Percentiles rank a stretch among this genome's conserved stretches.
Conservation (phyloP, 805 yeast genomes). For the Spathaspora sp. region DNA sequence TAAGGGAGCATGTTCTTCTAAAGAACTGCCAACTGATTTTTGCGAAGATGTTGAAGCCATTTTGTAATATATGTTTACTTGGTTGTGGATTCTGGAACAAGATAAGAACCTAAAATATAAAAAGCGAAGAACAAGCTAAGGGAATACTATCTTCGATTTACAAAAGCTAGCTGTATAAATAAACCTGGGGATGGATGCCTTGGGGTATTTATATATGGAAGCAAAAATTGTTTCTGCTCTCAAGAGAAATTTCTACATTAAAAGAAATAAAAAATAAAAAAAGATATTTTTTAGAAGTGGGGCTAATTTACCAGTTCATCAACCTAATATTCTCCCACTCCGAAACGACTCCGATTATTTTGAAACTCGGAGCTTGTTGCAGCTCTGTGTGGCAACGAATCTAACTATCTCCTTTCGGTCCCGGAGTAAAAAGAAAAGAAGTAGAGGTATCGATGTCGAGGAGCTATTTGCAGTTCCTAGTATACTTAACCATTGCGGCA, state of each 20-base stretch:
- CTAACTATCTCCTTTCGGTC: not conserved
- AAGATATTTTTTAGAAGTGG: constrained; percentile 1
- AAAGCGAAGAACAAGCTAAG: not conserved
- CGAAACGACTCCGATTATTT: not conserved
- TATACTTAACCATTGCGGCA: not conserved
- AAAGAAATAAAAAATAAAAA: not conserved
- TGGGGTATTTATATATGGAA: constrained; percentile 1
- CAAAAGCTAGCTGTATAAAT: not conserved
- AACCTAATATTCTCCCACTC: not conserved
- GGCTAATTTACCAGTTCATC: not conserved
- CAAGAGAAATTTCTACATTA: not conserved
- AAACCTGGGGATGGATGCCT: not conserved
- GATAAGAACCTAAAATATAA: not conserved
- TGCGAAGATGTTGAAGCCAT: constrained; percentile 8
- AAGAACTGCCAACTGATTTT: constrained; percentile 4
- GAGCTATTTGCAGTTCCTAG: not conserved
- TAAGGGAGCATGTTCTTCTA: constrained; percentile 1
- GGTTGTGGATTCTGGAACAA: not conserved
- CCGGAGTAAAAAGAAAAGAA: not conserved
- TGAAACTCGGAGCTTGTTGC: not conserved
- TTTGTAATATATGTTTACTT: not conserved
- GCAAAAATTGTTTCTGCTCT: not conserved
- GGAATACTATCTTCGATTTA: not conserved
- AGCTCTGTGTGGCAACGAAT: not conserved
- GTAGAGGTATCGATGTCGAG: not conserved